These are phyloP conservation scores for Beauveria bassiana DNA, from an alignment of 2,329 filamentous ascomycete species.

Conservation along the genomic window DNA sequence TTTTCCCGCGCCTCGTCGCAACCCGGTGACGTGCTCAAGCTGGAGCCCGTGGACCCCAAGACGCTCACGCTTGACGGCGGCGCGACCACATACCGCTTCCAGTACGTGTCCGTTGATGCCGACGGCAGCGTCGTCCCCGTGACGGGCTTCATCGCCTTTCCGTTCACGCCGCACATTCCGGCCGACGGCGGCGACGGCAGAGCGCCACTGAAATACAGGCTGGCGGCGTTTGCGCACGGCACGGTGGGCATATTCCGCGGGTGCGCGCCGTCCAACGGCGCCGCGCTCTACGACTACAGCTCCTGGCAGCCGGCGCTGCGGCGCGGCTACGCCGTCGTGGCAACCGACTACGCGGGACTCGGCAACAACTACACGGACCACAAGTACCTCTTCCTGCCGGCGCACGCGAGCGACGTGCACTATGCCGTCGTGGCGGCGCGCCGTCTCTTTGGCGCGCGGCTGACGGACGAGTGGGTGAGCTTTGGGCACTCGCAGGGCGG, in stretches of 20 bases:
- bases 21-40: constrained; percentile 15
- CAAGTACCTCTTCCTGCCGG: constrained; percentile 12
- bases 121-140: constrained; percentile 12
- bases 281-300: constrained; percentile 11
- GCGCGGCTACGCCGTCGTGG: constrained; percentile 15
- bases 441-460: constrained; percentile 3
- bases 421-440: constrained; percentile 13
- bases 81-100: constrained; percentile 13
- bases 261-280: constrained; percentile 14
- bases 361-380: constrained; percentile 16
- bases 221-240: constrained; percentile 15
- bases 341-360: constrained; percentile 18
- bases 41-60: constrained; percentile 12
- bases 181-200: neutral
- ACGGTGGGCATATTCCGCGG: constrained; percentile 13
- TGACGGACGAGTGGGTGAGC: constrained; percentile 13
- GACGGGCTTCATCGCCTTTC: constrained; percentile 14
- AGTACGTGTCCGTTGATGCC: constrained; percentile 15
- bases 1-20: constrained; percentile 5
- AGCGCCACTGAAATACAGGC: neutral
- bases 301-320: constrained; percentile 11
- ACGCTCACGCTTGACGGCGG: constrained; percentile 10
- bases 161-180: neutral
- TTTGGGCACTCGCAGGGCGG: constrained; percentile 17
- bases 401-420: constrained; percentile 15